phyloP scores from a whole-genome alignment of 2,329 filamentous ascomycete species.

The Clarireedia homoeocarpa region DNA sequence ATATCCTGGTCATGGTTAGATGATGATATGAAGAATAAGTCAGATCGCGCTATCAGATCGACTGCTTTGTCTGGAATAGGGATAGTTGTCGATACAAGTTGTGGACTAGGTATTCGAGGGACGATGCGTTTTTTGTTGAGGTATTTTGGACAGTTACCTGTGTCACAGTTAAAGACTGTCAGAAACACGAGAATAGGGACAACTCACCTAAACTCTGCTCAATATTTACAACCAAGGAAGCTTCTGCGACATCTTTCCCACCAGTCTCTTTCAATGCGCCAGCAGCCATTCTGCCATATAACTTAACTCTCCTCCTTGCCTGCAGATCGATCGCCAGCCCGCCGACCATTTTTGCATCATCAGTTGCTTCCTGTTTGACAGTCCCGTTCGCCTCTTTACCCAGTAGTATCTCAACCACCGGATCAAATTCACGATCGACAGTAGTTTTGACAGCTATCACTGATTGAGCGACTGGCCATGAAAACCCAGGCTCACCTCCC shows the following conservation, averaged over 20 bases:
- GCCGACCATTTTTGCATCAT: constrained; percentile 45
- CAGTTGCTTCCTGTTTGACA: constrained; percentile 25
- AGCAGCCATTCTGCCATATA: constrained; percentile 62
- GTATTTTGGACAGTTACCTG: constrained; percentile 81
- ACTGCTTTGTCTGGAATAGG: constrained; percentile 25
- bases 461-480: constrained; percentile 49
- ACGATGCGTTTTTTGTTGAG: constrained; percentile 64
- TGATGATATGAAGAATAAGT: constrained; percentile 73
- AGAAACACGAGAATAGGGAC: not conserved
- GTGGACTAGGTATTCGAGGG: constrained; percentile 45
- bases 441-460: constrained; percentile 55
- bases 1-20: constrained; percentile 55
- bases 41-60: constrained; percentile 52
- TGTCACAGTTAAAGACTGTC: not conserved
- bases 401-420: constrained; percentile 58
- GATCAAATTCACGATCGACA: constrained; percentile 57
- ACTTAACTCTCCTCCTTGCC: constrained; percentile 62
- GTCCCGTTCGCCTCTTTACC: constrained; percentile 38
- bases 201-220: constrained; percentile 53
- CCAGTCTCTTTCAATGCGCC: constrained; percentile 41
- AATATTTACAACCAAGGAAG: constrained; percentile 56
- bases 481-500: constrained; percentile 66
- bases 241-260: constrained; percentile 15
- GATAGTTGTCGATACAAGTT: constrained; percentile 38
- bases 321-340: constrained; percentile 57